Conservation (phyloP, 192 early-diverging fungal genomes). For the Coemansia sp. region DNA sequence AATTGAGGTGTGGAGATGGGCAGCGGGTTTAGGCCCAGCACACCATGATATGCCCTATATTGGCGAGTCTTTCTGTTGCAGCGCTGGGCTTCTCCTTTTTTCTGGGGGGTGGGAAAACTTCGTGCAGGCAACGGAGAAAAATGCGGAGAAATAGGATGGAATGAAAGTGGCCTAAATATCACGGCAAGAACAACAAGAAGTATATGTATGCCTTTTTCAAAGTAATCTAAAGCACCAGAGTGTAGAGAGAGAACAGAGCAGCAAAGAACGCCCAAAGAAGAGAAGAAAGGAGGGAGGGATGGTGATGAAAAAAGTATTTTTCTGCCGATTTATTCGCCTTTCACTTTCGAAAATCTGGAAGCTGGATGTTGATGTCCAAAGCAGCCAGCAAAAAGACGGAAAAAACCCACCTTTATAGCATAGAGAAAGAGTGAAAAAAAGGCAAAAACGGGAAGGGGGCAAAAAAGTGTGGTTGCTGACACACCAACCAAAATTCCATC, state of each 20-base stretch:
- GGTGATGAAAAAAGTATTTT: too few species aligned
- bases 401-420: background rate
- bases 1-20: background rate
- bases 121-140: constrained; percentile 3
- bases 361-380: background rate
- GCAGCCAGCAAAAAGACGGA: background rate
- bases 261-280: constrained; percentile 6
- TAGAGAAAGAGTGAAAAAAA: background rate
- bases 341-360: background rate
- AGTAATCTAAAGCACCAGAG: background rate
- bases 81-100: background rate
- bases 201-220: background rate
- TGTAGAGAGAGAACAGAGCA: constrained; percentile 1
- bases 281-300: constrained; percentile 7
- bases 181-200: background rate
- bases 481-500: constrained; percentile 9
- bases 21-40: background rate
- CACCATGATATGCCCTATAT: constrained; percentile 5
- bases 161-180: background rate
- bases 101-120: constrained; percentile 9
- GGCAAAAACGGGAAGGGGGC: background rate
- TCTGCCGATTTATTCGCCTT: constrained; percentile 12
- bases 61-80: background rate
- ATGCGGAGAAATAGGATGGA: background rate
- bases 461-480: background rate